Evolutionary conservation across 208 protist species (phyloP), one percentile per base, ranked within the genome.

Genomic region (Angomonas deanei): DNA sequence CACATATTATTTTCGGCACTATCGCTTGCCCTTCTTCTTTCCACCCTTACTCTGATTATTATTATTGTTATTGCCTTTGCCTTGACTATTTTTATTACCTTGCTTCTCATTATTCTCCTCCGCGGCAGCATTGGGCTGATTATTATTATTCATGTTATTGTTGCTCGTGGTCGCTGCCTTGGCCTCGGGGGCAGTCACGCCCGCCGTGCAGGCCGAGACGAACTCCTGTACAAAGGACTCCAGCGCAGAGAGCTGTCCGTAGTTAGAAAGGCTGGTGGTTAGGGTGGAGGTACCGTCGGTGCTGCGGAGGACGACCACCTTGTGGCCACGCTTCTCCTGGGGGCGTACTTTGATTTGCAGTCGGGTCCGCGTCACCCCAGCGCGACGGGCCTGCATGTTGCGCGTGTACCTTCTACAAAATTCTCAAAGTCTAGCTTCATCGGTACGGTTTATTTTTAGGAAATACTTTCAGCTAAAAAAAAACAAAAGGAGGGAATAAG

Each of bases 281-380:
- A 87, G 36, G 0, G 83, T 91, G 19, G 78, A 75, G 6, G 70
- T 58, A 46, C 82, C 84, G 50, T 93, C 82, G 0, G 87, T 93
- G 3, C 71, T 68, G 52, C 90, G 90, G 5, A 93, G 42, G 13
- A 90, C 59, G 61, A 93, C 82, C 0, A 63, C 68, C 32, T 36
- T 11, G 34, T 59, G 49, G 6, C 76, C 66, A 21, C 71, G 30
- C n/a, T 62, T 55, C 26, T 82, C 30, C 48, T 68, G 56, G 1
- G 87, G 84, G 0, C 84, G 83, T 21, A 91, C 52, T 15, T 74
- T 74, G 15, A 93, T 57, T 76, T 89, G 81, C 24, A 93, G 55
- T 6, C 80, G 76, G 10, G 82, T 87, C 53, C 76, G 78, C 60
- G 80, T 83, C 23, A 89, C 63, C 6, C 84, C 79, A 36, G 78